Base-by-base conservation (phyloP, 2,329 filamentous ascomycete genomes). In the Lecanosticta acicola region DNA sequence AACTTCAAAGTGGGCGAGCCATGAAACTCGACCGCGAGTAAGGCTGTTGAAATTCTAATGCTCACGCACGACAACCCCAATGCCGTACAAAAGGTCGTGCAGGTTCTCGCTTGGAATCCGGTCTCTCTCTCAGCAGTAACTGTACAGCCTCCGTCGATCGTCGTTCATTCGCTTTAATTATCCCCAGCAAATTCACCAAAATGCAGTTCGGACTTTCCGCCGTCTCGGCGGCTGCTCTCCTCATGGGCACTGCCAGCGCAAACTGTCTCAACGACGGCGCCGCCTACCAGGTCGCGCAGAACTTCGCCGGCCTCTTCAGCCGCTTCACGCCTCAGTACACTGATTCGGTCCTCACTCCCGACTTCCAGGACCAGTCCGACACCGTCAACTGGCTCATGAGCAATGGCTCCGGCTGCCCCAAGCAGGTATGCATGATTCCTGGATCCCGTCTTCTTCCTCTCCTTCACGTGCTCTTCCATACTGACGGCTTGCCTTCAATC, bases 331-430 rank as follows among this genome's bases (percentile, higher is more conserved):
- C 47, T 17, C 39, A 19, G 14, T 39, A 49, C 16, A 53, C 51
- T 37, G 38, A 54, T 4, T 19, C 35, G 10, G 44, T 43, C n/a
- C 24, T 58, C 8, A 41, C 54, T 20, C 36, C 38, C 20, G 48
- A 50, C 46, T 56, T 51, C 39, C 48, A 41, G 14, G 56, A 59
- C 44, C 54, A 59, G 34, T 50, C 56, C 10, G 56, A 59, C 40
- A 52, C 44, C 19, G 56, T 56, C 29, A 53, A 50, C 32, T 55
- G 53, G 41, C 35, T 58, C 13, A 59, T 58, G 37, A 50, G 48
- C 45, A 53, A 52, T 34, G 50, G 43, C 17, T 5, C 35, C 16
- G 18, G 18, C 18, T 37, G 35, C 16, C 35, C 35, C 17, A 37
- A 37, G 35, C 35, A 16, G 35, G 35, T 37, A 37, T 18, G 35